phyloP scores from a whole-genome alignment of 306 rosid genomes.

The Benincasa hispida region DNA sequence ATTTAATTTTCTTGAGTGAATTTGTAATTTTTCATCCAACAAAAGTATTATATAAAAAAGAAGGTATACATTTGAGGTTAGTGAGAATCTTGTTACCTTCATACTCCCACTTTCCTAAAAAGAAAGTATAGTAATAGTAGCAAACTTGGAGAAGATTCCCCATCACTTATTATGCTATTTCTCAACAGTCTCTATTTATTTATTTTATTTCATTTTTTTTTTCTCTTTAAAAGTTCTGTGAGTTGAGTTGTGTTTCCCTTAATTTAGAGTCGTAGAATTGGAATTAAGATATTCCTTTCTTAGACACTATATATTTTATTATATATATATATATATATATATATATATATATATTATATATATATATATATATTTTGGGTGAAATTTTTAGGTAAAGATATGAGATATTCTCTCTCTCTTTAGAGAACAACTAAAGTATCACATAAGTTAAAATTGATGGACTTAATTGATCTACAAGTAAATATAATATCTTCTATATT shows the following conservation, averaged over 20 bases:
- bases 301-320: slow-evolving; percentile 20
- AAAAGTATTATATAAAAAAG: not conserved
- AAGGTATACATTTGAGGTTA: slow-evolving; percentile 3
- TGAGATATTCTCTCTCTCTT: not conserved
- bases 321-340: slow-evolving; percentile 9
- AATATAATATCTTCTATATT: no score
- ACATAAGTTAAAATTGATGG: no score
- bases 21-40: not conserved
- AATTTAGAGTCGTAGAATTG: slow-evolving; percentile 83
- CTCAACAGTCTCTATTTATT: not conserved
- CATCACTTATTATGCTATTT: slow-evolving; percentile 12
- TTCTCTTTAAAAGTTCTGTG: slow-evolving; percentile 52
- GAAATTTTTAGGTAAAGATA: not conserved
- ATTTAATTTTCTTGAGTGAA: no score
- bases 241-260: slow-evolving; percentile 54
- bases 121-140: slow-evolving; percentile 52
- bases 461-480: no score
- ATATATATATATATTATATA: no score
- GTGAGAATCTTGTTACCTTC: slow-evolving; percentile 98
- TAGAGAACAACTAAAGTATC: not conserved
- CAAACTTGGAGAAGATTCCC: slow-evolving; percentile 56
- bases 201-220: not conserved
- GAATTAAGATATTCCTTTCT: slow-evolving; percentile 90
- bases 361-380: no score
- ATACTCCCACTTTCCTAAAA: slow-evolving; percentile 72